Percentiles rank a stretch among this genome's conserved stretches.
Conservation (phyloP, 73 alveolate species). For the Blepharisma japonicum region DNA sequence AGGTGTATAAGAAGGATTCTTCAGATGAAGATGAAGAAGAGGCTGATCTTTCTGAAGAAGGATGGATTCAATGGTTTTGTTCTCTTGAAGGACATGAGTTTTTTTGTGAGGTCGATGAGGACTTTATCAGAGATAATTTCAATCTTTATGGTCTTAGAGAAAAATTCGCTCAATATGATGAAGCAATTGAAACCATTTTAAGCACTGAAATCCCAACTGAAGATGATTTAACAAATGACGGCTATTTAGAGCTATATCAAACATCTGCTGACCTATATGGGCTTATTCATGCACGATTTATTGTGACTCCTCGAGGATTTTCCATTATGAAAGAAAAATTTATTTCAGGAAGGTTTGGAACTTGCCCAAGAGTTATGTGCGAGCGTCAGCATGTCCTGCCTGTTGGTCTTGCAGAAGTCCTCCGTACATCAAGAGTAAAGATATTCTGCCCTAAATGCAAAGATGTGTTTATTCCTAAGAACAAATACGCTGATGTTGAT, state of each 20-base stretch:
- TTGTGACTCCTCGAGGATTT: constrained; percentile 85
- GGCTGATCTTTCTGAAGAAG: no score
- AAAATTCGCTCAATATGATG: constrained; percentile 13
- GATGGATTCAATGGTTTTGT: constrained; percentile 33
- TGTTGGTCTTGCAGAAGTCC: constrained; percentile 94
- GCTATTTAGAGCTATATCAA: constrained; percentile 76
- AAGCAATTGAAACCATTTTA: constrained; percentile 66
- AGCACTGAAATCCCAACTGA: constrained; percentile 74
- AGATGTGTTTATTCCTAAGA: constrained; percentile 91
- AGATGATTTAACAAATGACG: constrained; percentile 80
- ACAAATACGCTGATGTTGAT: constrained; percentile 70
- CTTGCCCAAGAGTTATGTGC: constrained; percentile 96
- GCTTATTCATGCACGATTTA: constrained; percentile 90
- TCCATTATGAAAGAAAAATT: constrained; percentile 81
- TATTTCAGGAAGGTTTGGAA: constrained; percentile 87
- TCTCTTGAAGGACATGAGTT: constrained; percentile 21
- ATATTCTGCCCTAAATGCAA: constrained; percentile 97
- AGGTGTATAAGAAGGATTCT: no score
- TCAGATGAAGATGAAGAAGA: no score
- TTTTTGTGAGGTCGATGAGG: constrained; percentile 59
- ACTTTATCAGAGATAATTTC: constrained; percentile 58
- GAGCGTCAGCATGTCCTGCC: constrained; percentile 90
- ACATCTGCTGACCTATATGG: constrained; percentile 95
- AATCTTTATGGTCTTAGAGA: constrained; percentile 59
- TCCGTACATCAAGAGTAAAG: constrained; percentile 94